A percentile compares a stretch with the other conserved stretches of the same genome.
phyloP scores from a whole-genome alignment of 352 stramenopile genomes.

The Phytophthora pluvialis region DNA sequence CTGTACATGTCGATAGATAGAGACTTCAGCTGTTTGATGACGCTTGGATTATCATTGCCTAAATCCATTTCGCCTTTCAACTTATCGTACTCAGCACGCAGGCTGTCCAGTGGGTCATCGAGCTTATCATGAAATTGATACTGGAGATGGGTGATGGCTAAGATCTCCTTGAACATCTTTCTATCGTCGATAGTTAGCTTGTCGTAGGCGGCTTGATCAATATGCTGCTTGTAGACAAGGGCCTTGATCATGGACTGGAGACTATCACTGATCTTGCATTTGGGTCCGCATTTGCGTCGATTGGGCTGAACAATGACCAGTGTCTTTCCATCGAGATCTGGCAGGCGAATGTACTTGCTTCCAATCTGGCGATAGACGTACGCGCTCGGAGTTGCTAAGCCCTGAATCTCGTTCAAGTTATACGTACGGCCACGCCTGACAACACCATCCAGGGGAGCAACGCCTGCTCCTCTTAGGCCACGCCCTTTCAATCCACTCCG shows the following conservation, averaged over 20 bases:
- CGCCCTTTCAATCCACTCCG: neutral
- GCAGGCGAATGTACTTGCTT: slow-evolving; percentile 4
- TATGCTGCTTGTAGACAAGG: neutral
- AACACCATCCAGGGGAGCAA: slow-evolving; percentile 11
- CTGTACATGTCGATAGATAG: slow-evolving; percentile 23
- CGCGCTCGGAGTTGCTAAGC: slow-evolving; percentile 3
- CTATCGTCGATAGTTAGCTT: slow-evolving; percentile 12
- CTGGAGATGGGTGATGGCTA: too few relatives aligned
- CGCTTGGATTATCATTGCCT: too few relatives aligned
- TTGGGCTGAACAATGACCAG: slow-evolving; percentile 20
- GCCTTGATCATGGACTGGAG: slow-evolving; percentile 12
- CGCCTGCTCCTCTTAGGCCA: slow-evolving; percentile 15
- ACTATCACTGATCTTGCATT: slow-evolving; percentile 3
- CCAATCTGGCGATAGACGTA: neutral
- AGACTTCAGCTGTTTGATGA: slow-evolving; percentile 12
- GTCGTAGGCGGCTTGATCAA: slow-evolving; percentile 14
- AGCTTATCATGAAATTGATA: too few relatives aligned
- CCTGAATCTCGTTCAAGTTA: slow-evolving; percentile 23
- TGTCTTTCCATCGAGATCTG: slow-evolving; percentile 16
- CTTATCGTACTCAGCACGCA: slow-evolving; percentile 21
- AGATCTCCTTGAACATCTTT: too few relatives aligned
- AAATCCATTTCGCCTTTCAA: slow-evolving; percentile 21
- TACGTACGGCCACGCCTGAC: slow-evolving; percentile 8
- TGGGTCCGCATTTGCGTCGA: slow-evolving; percentile 11
- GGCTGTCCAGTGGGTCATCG: slow-evolving; percentile 4